Percentiles rank a stretch among this genome's conserved stretches.
Conservation (phyloP, 495 filamentous ascomycete genomes). For the Talaromyces stipitatus region DNA sequence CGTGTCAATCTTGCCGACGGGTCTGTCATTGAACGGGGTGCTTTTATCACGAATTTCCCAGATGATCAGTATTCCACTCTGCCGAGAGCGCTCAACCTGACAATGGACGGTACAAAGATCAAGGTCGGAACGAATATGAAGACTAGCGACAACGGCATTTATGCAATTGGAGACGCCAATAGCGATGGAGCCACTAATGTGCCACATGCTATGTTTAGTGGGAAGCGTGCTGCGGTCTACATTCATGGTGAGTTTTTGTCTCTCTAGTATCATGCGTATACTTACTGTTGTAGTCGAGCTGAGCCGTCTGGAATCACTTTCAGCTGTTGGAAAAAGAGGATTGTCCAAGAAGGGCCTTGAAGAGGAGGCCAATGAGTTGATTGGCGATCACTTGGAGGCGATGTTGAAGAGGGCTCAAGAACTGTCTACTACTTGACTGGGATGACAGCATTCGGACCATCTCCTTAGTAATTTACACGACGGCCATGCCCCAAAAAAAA, state of each 20-base stretch:
- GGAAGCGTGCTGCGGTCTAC: constrained; percentile 48
- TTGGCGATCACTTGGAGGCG: constrained; percentile 27
- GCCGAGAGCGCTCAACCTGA: constrained; percentile 31
- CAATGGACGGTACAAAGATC: constrained; percentile 37
- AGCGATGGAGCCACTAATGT: constrained; percentile 51
- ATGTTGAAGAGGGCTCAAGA: constrained; percentile 15
- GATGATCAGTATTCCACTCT: constrained; percentile 34
- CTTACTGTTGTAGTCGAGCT: constrained; percentile 12
- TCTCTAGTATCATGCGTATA: neutral
- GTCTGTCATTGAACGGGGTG: constrained; percentile 30
- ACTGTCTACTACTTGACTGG: neutral
- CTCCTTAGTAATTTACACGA: no score
- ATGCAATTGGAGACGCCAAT: constrained; percentile 50
- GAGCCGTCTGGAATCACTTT: constrained; percentile 26
- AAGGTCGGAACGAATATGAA: constrained; percentile 33
- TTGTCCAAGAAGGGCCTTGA: constrained; percentile 18
- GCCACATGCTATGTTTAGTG: constrained; percentile 51
- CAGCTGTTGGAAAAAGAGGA: constrained; percentile 24
- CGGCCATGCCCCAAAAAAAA: neutral
- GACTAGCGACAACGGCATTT: constrained; percentile 44
- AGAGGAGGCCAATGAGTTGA: constrained; percentile 20
- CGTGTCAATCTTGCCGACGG: constrained; percentile 44
- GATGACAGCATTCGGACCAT: no score
- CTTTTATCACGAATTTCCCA: constrained; percentile 43
- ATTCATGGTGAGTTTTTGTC: constrained; percentile 39